Conservation (phyloP, 495 filamentous ascomycete genomes). For the Articulospora tetracladia region DNA sequence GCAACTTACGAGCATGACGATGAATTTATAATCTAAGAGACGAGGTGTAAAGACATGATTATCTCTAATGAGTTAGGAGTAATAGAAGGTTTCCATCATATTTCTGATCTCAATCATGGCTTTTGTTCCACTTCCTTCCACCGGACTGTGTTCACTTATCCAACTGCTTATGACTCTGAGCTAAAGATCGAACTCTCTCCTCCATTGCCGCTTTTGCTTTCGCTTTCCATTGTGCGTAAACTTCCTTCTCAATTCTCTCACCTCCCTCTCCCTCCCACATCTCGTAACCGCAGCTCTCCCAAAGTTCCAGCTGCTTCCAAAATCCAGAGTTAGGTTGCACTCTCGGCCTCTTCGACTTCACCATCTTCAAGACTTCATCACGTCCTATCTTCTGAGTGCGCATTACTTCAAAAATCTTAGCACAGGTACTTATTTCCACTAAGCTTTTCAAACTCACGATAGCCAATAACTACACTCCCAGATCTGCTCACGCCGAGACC, state of each 20-base stretch:
- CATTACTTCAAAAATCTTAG: neutral
- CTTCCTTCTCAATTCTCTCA: neutral
- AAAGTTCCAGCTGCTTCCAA: conserved; percentile 2
- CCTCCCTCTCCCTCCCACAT: neutral
- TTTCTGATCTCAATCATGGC: neutral
- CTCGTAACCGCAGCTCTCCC: neutral
- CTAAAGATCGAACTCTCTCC: neutral
- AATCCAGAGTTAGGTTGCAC: neutral
- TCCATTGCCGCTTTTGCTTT: neutral
- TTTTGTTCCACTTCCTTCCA: neutral
- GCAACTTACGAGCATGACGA: too few relatives aligned
- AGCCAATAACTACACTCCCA: conserved; percentile 1
- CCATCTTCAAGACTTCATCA: neutral
- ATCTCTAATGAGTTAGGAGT: too few relatives aligned
- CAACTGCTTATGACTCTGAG: neutral
- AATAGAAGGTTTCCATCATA: neutral
- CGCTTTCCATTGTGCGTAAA: neutral
- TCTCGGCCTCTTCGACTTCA: neutral
- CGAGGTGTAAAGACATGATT: too few relatives aligned
- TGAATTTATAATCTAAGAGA: too few relatives aligned
- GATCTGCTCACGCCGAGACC: conserved; percentile 1
- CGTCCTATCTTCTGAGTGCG: neutral
- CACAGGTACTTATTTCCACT: neutral
- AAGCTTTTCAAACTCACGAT: neutral
- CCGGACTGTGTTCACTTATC: neutral